These are phyloP conservation scores for Papiliotrema flavescens DNA, from an alignment of 1,284 basidiomycete genomes.

Conservation along the genomic window DNA sequence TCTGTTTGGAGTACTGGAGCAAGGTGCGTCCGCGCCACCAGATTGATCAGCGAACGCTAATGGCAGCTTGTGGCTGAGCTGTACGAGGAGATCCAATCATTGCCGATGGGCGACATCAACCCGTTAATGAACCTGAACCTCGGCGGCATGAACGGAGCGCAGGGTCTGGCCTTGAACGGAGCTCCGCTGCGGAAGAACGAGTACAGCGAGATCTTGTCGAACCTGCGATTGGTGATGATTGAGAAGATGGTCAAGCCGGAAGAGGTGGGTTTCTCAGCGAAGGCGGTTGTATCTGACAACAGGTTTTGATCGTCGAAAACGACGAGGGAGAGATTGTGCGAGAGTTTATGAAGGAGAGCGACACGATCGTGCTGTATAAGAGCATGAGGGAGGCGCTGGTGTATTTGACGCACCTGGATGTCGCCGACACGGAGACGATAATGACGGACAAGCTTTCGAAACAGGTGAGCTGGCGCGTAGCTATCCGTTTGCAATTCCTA, in stretches of 20 bases:
- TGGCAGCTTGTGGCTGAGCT: constrained; percentile 83
- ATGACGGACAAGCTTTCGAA: constrained; percentile 94
- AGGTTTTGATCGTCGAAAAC: constrained; percentile 98
- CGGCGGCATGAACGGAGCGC: constrained; percentile 54
- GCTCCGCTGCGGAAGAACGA: constrained; percentile 87
- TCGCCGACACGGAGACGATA: constrained; percentile 92
- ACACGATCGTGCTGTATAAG: constrained; percentile 99
- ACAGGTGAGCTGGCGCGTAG: constrained; percentile 56
- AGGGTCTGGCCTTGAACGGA: constrained; percentile 62
- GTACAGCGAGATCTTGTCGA: constrained; percentile 90
- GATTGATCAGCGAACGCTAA: neutral
- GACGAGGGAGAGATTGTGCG: constrained; percentile 99
- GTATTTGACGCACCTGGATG: constrained; percentile 96
- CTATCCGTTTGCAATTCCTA: neutral
- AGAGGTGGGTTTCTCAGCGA: constrained; percentile 62
- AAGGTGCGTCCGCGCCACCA: constrained; percentile 51
- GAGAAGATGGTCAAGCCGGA: constrained; percentile 99
- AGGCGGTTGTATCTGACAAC: constrained; percentile 8
- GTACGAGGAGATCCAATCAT: constrained; percentile 89
- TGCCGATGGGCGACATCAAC: constrained; percentile 80
- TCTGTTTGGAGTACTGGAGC: constrained; percentile 97
- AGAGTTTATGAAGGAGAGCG: constrained; percentile 99
- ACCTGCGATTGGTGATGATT: constrained; percentile 92
- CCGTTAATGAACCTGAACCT: constrained; percentile 90
- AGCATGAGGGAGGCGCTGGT: constrained; percentile 96